Base-by-base conservation (phyloP, 148 eudicot species). In the Rhododendron simsii region DNA sequence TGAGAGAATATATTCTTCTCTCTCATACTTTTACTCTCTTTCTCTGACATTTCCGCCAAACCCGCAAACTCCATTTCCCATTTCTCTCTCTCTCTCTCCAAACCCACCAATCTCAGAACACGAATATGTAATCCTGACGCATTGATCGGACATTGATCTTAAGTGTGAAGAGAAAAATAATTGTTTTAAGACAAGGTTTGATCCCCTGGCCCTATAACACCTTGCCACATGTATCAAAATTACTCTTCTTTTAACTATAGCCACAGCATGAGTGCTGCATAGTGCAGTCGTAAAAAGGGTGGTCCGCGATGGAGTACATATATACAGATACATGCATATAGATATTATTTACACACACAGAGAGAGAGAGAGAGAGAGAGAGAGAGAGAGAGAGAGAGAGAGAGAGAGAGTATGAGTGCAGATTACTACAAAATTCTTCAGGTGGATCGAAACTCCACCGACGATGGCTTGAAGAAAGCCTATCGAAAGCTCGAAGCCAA, bases 401-500 rank as follows among this genome's bases (percentile, higher is more conserved):
- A 15, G 71, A 71, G 83, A 15, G 63, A 53, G 4, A 50, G 4
- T 2, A 94, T 93, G 95, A 93, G 91, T 10, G 91, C 88, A 18
- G 94, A 94, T 84, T 93, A 91, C 87, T 94, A 94, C 83, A 94
- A 93, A 87, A 33, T 92, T 82, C 91, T 92, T 45, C 91, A 89
- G 85, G 95, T 93, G 7, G 92, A 90, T 78, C 87, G 93, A 55
- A 89, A 53, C 59, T 91, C 95, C 15, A 94, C 86, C 45, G 95
- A 93, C 3, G 98, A 92, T 83, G 93, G 91, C 87, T 87, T 92
- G 82, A 92, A 92, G 79, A 92, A 92, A 75, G 93, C 96, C 7
- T 94, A 94, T 47, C 91, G 94, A 2, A 94, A 91, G 80, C 92
- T 94, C 50, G 96, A 93, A 81, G 95, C 96, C 55, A 94, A 94